These are phyloP conservation scores for Fusarium subtropicale DNA, from an alignment of 2,329 filamentous ascomycete genomes.

Conservation along the genomic window DNA sequence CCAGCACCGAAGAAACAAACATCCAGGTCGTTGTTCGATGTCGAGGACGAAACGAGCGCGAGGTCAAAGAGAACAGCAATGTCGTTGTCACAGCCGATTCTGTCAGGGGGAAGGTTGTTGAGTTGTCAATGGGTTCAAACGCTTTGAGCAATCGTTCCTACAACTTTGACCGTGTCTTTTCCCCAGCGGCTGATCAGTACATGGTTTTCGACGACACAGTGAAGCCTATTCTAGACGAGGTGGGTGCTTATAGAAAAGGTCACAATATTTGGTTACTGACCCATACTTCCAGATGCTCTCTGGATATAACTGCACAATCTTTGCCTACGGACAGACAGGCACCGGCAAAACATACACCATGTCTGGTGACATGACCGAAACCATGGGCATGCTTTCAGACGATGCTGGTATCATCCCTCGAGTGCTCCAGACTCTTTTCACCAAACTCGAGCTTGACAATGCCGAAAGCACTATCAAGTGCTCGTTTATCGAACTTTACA, in stretches of 20 bases:
- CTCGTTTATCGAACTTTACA: constrained; percentile 98
- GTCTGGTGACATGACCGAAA: constrained; percentile 96
- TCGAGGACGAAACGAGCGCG: constrained; percentile 89
- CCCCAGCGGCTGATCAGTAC: constrained; percentile 89
- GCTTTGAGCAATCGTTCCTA: constrained; percentile 96
- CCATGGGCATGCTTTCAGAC: constrained; percentile 85
- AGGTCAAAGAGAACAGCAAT: constrained; percentile 93
- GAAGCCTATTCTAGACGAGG: constrained; percentile 91
- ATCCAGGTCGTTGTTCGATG: constrained; percentile 98
- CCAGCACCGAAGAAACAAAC: constrained; percentile 82
- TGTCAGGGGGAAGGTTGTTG: constrained; percentile 85
- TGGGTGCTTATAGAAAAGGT: constrained; percentile 55
- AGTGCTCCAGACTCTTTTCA: constrained; percentile 87
- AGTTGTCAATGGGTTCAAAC: constrained; percentile 91
- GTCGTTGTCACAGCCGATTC: constrained; percentile 90
- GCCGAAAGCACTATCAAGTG: constrained; percentile 92
- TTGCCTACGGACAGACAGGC: constrained; percentile 97
- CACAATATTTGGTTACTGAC: constrained; percentile 10
- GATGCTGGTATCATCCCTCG: constrained; percentile 95
- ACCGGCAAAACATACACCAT: constrained; percentile 99
- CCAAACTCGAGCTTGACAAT: constrained; percentile 81
- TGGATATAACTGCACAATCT: constrained; percentile 98
- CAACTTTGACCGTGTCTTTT: constrained; percentile 97
- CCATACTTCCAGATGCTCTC: constrained; percentile 78
- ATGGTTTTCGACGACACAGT: constrained; percentile 98